Percentiles rank a stretch among this genome's conserved stretches.
These are phyloP conservation scores for Aegle marmelos DNA, from an alignment of 345 rosid species.

Conservation along the genomic window DNA sequence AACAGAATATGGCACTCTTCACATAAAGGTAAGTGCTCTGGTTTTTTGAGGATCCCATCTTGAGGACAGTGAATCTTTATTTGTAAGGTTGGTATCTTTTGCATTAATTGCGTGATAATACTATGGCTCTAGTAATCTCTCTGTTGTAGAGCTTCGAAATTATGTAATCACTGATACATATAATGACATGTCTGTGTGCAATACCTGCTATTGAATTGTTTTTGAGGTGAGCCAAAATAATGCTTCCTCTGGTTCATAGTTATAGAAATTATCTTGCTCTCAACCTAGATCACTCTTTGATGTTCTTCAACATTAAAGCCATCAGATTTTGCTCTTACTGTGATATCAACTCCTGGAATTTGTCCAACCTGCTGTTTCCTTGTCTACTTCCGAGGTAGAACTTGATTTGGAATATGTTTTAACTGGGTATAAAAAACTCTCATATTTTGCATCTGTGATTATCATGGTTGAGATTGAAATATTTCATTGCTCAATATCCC, in stretches of 20 bases:
- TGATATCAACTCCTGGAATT: not conserved
- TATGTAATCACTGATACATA: not conserved
- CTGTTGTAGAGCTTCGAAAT: not conserved
- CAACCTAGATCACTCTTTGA: not conserved
- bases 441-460: not conserved
- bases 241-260: not conserved
- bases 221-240: not conserved
- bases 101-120: not conserved
- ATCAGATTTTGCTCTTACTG: not conserved
- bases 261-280: not conserved
- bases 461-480: not conserved
- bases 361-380: not conserved
- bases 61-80: not conserved
- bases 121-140: not conserved
- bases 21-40: constrained; percentile 59
- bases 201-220: not conserved
- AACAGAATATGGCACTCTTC: constrained; percentile 76
- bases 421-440: not conserved
- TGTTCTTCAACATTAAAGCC: too few species aligned
- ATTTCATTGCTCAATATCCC: not conserved
- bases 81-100: not conserved
- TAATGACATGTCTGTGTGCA: not conserved
- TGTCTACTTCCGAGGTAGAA: not conserved
- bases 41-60: constrained; percentile 3
- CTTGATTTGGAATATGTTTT: not conserved